Base-by-base conservation (phyloP, 2,329 filamentous ascomycete species). In the Fusarium musae region DNA sequence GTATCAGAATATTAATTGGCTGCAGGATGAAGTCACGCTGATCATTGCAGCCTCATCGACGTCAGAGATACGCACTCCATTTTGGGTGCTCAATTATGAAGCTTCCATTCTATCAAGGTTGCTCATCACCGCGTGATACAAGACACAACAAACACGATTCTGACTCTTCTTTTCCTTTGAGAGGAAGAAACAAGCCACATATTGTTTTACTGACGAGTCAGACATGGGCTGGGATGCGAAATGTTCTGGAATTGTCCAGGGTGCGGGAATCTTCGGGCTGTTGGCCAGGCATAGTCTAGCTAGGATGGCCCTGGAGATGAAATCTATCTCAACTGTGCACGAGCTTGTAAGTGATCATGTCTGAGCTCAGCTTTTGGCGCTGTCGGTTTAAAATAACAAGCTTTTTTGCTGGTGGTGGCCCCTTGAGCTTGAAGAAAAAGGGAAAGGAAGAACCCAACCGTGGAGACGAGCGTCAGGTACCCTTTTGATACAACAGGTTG, bases 11-110 rank as follows among this genome's bases (percentile, higher is more conserved):
- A 56, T 54, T 42, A 52, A 58, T 44, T 50, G 54, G 74, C 65
- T 77, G 76, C 73, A 76, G 59, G 63, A 72, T 76, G 73, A 78
- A 77, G 76, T 78, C 76, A 76, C 73, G 56, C 40, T 66, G 75
- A 66, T 69, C 63, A 66, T 59, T 59, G 66, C 40, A 60, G 57
- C 49, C 57, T 62, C 70, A 62, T 26, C 69, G 56, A 73, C 69
- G 59, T 72, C 73, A 75, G 74, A 70, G 49, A 46, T 56, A 64
- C 59, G 72, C 65, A 67, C 17, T 46, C 21, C 21, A 59, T 59
- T 49, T 21, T 42, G 7, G n/a, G 9, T 16, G 59, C 28, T 34
- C 40, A 21, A n/a, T 15, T 52, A 15, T 16, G 11, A 19, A 34
- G 26, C 15, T 28, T 39, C 32, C 32, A 34, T 28, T 23, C 50